Evolutionary conservation across 1,139 yeast species (phyloP), one percentile per base, ranked within the genome.

Genomic region (Debaryomyces nepalensis): DNA sequence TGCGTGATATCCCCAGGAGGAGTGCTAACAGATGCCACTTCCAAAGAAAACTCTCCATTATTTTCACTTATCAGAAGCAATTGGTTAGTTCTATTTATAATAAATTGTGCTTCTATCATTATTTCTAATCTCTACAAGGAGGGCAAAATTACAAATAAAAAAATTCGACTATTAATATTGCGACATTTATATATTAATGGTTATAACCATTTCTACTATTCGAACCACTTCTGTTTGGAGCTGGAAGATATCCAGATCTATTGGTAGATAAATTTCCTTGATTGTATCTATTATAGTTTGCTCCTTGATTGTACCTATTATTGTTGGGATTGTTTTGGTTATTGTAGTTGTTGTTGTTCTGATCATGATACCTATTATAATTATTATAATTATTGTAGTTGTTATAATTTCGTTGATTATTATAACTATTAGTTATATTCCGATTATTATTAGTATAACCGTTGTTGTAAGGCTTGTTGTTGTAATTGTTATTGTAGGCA

Each of bases 141-240:
- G n/a, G n/a, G 16, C 20, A 10, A 12, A 8, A 11, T 31, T 31
- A 20, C 33, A 12, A 20, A 31, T 31, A 23, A 19, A 31, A 31
- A 4, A 6, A 9, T 23, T 12, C 26, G n/a, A 22, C 15, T 8
- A 10, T 11, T 11, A 11, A 33, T 14, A 21, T 33, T 33, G 27
- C 32, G 34, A 38, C 29, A 24, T 24, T 32, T 27, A 33, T 19
- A 27, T 15, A 26, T 34, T 33, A 40, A 26, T 42, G 41, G 39
- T 58, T 53, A 46, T 57, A 58, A 5, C 61, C 59, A 43, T 59
- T 58, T 38, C 48, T 44, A 30, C 36, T 23, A 11, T 33, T 22
- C 18, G 24, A 40, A 31, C 41, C 39, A 15, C 29, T 35, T 18
- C 37, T 31, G 15, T 27, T 37, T 23, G 37, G 42, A n/a, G 37